Percentiles rank a stretch among this genome's conserved stretches.
Conservation (phyloP, 352 stramenopile species). For the Pythium apleroticum region DNA sequence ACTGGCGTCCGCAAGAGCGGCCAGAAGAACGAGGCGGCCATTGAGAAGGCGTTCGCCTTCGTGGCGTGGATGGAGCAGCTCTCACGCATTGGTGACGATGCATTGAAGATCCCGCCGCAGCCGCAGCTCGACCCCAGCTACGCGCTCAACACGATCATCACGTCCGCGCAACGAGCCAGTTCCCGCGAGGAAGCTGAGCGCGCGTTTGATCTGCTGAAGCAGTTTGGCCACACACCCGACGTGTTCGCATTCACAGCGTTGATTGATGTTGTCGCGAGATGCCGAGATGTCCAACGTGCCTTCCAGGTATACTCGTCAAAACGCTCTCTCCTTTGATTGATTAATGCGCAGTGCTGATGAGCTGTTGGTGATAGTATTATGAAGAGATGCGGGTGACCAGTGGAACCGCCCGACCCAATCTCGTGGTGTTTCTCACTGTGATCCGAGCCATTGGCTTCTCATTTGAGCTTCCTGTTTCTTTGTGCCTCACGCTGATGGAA, state of each 20-base stretch:
- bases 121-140: conserved; percentile 56
- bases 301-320: conserved; percentile 33
- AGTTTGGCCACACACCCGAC: conserved; percentile 57
- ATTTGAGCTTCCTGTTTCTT: conserved; percentile 28
- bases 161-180: conserved; percentile 56
- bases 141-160: conserved; percentile 76
- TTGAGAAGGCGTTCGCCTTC: conserved; percentile 67
- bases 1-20: conserved; percentile 59
- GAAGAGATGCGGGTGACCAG: conserved; percentile 56
- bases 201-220: conserved; percentile 50
- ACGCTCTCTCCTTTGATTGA: not conserved
- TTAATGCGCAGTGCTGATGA: not conserved
- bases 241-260: conserved; percentile 78
- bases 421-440: conserved; percentile 75
- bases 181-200: conserved; percentile 49
- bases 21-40: conserved; percentile 40
- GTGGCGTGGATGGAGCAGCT: conserved; percentile 69
- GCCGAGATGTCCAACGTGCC: conserved; percentile 42
- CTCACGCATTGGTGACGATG: conserved; percentile 40
- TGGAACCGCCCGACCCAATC: conserved; percentile 46
- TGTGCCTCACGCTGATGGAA: conserved; percentile 45
- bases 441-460: conserved; percentile 54
- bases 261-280: conserved; percentile 65
- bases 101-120: conserved; percentile 37
- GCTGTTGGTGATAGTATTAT: conserved; percentile 35